phyloP scores from a whole-genome alignment of 441 rosid species.

The Gossypium lobatum region DNA sequence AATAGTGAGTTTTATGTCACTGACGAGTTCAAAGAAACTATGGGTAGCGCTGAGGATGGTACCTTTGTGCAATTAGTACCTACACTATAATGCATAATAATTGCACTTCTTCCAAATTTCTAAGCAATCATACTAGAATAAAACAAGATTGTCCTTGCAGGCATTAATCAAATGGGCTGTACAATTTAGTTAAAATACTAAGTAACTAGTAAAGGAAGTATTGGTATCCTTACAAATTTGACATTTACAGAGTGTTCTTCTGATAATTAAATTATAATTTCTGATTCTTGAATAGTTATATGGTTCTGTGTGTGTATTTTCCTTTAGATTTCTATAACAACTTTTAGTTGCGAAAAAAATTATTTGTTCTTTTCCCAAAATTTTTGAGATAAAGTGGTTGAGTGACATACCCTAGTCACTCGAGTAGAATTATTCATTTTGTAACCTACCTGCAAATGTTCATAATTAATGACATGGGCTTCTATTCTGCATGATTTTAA shows the following conservation, averaged over 20 bases:
- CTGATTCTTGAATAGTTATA: conserved; percentile 8
- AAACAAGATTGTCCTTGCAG: not conserved
- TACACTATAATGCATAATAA: not conserved
- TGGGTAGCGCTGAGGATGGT: not conserved
- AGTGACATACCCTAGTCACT: not conserved
- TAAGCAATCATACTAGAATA: not conserved
- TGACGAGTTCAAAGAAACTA: not conserved
- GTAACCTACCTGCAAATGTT: conserved; percentile 6
- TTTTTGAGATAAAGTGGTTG: not conserved
- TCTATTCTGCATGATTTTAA: conserved; percentile 35
- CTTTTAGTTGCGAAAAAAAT: not conserved
- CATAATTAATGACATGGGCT: conserved; percentile 20
- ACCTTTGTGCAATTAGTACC: not conserved
- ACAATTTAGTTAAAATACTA: not conserved
- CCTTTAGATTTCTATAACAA: conserved; percentile 2
- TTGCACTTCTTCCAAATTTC: conserved; percentile 2
- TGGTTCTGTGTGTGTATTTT: not conserved
- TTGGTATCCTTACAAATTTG: not conserved
- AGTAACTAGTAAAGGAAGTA: conserved; percentile 7
- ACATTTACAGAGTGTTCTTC: not conserved
- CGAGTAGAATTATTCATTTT: conserved; percentile 10
- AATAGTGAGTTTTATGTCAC: not conserved
- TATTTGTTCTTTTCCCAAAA: not conserved
- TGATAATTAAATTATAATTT: not conserved
- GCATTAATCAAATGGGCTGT: not conserved